Evolutionary conservation across 208 protist genomes (phyloP).

Genomic region (Leishmania arabica): DNA sequence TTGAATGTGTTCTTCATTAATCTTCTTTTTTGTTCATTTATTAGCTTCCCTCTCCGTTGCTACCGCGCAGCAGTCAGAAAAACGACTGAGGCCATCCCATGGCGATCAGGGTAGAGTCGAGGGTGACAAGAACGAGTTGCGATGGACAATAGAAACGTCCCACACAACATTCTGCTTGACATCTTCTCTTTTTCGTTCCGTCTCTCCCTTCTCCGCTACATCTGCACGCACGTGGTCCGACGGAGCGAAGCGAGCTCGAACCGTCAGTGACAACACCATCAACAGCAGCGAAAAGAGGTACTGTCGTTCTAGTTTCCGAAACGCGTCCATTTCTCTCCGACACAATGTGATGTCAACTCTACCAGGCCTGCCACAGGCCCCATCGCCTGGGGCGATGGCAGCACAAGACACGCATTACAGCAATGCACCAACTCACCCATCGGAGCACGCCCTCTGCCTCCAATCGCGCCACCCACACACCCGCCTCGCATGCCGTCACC

Average conservation of each 20-base stretch:
- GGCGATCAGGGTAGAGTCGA: too few relatives aligned
- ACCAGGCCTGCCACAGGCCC: neutral
- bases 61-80: too few relatives aligned
- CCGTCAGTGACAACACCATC: neutral
- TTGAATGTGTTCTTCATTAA: too few relatives aligned
- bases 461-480: neutral
- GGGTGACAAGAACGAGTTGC: neutral
- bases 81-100: too few relatives aligned
- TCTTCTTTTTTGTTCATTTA: too few relatives aligned
- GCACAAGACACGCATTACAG: neutral
- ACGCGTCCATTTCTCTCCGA: neutral
- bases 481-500: neutral
- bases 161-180: neutral
- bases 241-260: neutral
- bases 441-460: neutral
- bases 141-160: neutral
- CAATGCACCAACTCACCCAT: neutral
- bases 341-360: neutral
- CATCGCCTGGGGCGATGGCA: neutral
- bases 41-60: too few relatives aligned
- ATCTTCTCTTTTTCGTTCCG: neutral
- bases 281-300: neutral
- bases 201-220: neutral
- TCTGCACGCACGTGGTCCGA: neutral
- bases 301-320: neutral